phyloP scores from a whole-genome alignment of 2,329 filamentous ascomycete species.

The Verticillium isaacii region DNA sequence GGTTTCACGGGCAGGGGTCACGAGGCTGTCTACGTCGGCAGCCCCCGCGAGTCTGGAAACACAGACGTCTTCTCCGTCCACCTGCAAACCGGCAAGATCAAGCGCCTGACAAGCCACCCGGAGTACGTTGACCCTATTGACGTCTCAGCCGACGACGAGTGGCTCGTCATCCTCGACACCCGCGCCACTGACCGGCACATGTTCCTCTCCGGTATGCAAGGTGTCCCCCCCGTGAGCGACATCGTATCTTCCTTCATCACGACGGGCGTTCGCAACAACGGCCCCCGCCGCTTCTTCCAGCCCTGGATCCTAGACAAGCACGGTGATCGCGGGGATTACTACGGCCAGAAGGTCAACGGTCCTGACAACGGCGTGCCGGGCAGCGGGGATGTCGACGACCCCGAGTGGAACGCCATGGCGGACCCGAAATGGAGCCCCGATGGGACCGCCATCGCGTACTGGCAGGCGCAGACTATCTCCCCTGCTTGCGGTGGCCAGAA shows the following conservation, averaged over 20 bases:
- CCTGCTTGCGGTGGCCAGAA: slow-evolving; percentile 39
- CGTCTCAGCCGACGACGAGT: slow-evolving; percentile 36
- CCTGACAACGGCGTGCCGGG: slow-evolving; percentile 26
- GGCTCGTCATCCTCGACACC: slow-evolving; percentile 37
- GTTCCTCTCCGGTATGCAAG: slow-evolving; percentile 32
- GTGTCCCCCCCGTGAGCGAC: slow-evolving; percentile 36
- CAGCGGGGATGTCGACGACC: slow-evolving; percentile 34
- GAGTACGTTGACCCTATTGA: slow-evolving; percentile 38
- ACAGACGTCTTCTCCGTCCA: slow-evolving; percentile 38
- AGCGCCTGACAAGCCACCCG: slow-evolving; percentile 36
- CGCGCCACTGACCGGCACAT: slow-evolving; percentile 34
- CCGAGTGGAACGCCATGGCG: slow-evolving; percentile 42
- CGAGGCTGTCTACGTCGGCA: slow-evolving; percentile 36
- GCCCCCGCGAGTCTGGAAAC: slow-evolving; percentile 34
- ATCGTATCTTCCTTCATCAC: slow-evolving; percentile 23
- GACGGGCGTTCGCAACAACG: slow-evolving; percentile 40
- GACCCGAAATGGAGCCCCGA: slow-evolving; percentile 38
- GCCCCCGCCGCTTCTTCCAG: slow-evolving; percentile 38
- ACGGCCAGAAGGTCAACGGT: slow-evolving; percentile 36
- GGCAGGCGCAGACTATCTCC: slow-evolving; percentile 28
- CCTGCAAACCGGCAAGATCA: slow-evolving; percentile 31
- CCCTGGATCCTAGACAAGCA: slow-evolving; percentile 36
- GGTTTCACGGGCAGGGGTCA: slow-evolving; percentile 36
- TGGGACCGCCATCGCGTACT: slow-evolving; percentile 36
- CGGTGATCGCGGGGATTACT: slow-evolving; percentile 39